Conservation (phyloP, 2,329 filamentous ascomycete genomes). For the Nigrospora osmanthi region DNA sequence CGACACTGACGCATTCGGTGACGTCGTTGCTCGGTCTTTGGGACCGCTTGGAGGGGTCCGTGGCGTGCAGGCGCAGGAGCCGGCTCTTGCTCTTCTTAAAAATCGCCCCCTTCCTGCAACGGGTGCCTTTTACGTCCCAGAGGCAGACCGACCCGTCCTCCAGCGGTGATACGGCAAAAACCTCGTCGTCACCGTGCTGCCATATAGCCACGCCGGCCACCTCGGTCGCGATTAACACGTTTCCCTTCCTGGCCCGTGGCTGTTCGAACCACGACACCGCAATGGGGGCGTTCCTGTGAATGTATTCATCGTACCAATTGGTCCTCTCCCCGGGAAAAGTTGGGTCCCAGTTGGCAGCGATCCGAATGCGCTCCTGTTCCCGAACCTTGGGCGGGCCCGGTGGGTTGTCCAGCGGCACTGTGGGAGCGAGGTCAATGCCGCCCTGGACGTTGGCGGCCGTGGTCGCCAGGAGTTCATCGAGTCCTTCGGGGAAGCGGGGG, state of each 20-base stretch:
- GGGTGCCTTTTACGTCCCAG: conserved; percentile 65
- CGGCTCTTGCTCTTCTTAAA: conserved; percentile 58
- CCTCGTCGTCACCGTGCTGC: conserved; percentile 40
- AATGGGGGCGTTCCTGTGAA: conserved; percentile 71
- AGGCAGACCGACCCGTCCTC: conserved; percentile 84
- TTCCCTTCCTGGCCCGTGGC: conserved; percentile 36
- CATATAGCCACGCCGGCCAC: conserved; percentile 68
- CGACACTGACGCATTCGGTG: conserved; percentile 76
- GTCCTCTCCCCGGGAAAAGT: conserved; percentile 63
- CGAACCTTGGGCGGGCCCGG: conserved; percentile 15
- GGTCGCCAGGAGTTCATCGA: conserved; percentile 8
- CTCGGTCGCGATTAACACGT: conserved; percentile 46
- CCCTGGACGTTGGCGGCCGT: conserved; percentile 7
- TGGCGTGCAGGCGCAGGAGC: conserved; percentile 53
- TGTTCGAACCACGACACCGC: conserved; percentile 69
- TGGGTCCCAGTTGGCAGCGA: conserved; percentile 78
- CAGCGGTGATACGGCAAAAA: conserved; percentile 64
- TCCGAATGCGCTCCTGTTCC: conserved; percentile 37
- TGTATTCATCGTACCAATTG: conserved; percentile 85
- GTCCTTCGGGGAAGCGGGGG: conserved; percentile 24
- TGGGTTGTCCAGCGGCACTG: conserved; percentile 18
- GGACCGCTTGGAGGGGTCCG: conserved; percentile 36
- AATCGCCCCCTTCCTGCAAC: conserved; percentile 50
- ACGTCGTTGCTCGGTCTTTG: conserved; percentile 66
- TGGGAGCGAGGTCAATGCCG: conserved; percentile 8